Base-by-base conservation (phyloP, 805 yeast genomes). In the Saturnispora besseyi region DNA sequence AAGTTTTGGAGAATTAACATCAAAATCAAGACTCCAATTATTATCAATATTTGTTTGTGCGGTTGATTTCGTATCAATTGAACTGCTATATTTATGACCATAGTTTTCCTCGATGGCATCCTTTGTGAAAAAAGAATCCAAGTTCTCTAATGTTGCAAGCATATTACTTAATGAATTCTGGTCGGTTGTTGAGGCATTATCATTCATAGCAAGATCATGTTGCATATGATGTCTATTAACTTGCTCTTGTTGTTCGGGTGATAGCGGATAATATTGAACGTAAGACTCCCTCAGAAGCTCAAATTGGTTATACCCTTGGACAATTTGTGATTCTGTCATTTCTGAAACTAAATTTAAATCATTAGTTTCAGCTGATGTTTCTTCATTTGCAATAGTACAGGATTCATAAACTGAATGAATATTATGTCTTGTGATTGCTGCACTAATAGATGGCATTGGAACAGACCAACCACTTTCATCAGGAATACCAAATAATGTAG, bases 391-490 rank as follows among this genome's bases (percentile, higher is more conserved):
- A 3, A 74, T 71, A 1, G 77, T 76, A 61, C 97, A 91, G 0
- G 96, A 87, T 30, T 89, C 81, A 62, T 87, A 93, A 3, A 93
- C 98, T 0, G 98, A 90, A 64, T 93, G 98, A 1, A 93, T 95
- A 60, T 93, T 93, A 62, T 87, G 87, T 56, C 97, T 72, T 1
- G 98, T 87, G 13, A 86, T 78, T 0, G 95, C 84, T 0, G 96
- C 88, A 1, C 93, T 83, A 41, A 88, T 80, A 0, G 91, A 87
- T 2, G 99, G 96, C 91, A 87, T 85, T 2, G 98, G 95, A 45
- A 95, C 81, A 0, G 96, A 83, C 99, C 99, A 93, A 1, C 99
- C 99, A 59, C 84, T 81, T 11, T 87, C 96, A 53, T 86, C 91
- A 0, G 99, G 98, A 24, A 91, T 82, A 13, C 99, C 99, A 69